phyloP scores from a whole-genome alignment of 495 filamentous ascomycete genomes.

The Penicillium antarcticum region DNA sequence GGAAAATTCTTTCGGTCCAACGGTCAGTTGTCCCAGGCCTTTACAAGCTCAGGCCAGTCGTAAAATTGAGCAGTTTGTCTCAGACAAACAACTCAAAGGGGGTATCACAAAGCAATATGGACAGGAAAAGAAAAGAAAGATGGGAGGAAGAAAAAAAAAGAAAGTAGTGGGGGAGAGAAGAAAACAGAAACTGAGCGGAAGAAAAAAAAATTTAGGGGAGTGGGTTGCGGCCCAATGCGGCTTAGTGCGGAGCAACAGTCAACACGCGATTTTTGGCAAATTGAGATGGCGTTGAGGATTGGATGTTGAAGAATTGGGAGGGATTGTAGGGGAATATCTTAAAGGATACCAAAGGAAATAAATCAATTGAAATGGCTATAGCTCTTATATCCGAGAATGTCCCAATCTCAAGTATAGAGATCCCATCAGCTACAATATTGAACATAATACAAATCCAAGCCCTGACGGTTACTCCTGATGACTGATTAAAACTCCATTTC shows the following conservation, averaged over 20 bases:
- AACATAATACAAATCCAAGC: too few species aligned
- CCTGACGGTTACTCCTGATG: too few species aligned
- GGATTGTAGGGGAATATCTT: too few species aligned
- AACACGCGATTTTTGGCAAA: slow-evolving; percentile 6
- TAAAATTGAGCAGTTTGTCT: slow-evolving; percentile 34
- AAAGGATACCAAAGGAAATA: too few species aligned
- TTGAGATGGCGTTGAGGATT: background rate
- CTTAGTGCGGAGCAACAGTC: slow-evolving; percentile 12
- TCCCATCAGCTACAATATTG: too few species aligned
- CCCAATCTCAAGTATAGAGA: too few species aligned
- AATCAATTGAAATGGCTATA: too few species aligned
- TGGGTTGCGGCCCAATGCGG: slow-evolving; percentile 15
- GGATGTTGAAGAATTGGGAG: background rate
- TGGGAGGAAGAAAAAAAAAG: slow-evolving; percentile 18
- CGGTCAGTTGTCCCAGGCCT: slow-evolving; percentile 22
- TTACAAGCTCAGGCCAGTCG: slow-evolving; percentile 9
- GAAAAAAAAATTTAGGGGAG: slow-evolving; percentile 19
- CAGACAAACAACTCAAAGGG: slow-evolving; percentile 33
- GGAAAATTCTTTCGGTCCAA: background rate
- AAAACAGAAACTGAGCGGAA: slow-evolving; percentile 19
- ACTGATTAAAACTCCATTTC: too few species aligned
- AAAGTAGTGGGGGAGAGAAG: slow-evolving; percentile 17
- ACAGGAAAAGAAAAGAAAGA: slow-evolving; percentile 24
- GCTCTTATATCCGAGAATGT: too few species aligned
- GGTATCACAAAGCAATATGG: slow-evolving; percentile 36